Evolutionary conservation across 805 yeast genomes (phyloP), one percentile per base, ranked within the genome.

Genomic region (Yarrowia sp.): DNA sequence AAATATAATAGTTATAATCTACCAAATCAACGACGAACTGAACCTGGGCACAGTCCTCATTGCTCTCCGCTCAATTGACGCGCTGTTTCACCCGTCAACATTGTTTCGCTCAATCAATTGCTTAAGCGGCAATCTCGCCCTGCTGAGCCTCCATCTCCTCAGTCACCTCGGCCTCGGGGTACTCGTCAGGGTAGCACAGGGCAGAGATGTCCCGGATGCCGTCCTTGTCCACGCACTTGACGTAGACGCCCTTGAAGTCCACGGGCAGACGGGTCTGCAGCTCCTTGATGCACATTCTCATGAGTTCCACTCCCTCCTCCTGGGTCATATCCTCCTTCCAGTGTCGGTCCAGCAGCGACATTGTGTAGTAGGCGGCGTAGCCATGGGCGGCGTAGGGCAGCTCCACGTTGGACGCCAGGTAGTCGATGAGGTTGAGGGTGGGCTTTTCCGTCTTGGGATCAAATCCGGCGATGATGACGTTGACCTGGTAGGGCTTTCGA

Each of bases 351-450:
- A 94, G 80, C 66, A 93, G 77, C 1, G 98, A 88, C 74, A 90
- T 81, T 31, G 96, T 85, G 74, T 94, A 94, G 75, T 93, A 94
- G 1, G 96, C 96, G n/a, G 98, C 96, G 71, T 94, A 94, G 12
- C 99, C 99, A 73, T 94, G 99, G 1, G 98, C 98, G 16, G 96
- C 97, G 72, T 94, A 94, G 14, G 99, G 98, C 63, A 94, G 79
- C 64, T 86, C 90, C 14, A 86, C 96, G 67, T 86, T 84, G 2
- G 99, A 89, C 7, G 99, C 99, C 66, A 94, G 77, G 73, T 94
- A 94, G 73, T 94, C 99, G 67, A 94, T 88, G 86, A 93, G 90
- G 70, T 88, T 86, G 69, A 94, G 80, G 58, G 82, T 77, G 38
- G 97, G 90, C 64, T 76, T 78, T 39, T 79, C 73, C 7, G 78